phyloP scores from a whole-genome alignment of 768 basidiomycete genomes.

The Clitopilus hobsonii region DNA sequence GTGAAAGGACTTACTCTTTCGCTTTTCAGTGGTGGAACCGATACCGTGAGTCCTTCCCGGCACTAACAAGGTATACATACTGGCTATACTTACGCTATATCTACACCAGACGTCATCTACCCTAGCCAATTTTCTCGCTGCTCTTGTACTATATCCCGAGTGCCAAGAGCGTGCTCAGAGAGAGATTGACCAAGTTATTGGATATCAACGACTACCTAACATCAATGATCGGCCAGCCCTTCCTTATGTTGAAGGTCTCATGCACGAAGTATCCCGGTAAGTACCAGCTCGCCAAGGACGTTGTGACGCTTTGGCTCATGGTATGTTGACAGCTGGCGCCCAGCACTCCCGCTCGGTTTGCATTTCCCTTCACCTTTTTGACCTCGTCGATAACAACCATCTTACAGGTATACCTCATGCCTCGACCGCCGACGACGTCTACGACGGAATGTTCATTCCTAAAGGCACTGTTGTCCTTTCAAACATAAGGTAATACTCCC shows the following conservation, averaged over 20 bases:
- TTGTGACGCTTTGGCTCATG: not conserved
- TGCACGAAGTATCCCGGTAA: slow-evolving; percentile 24
- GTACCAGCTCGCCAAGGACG: slow-evolving; percentile 9
- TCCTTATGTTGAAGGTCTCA: slow-evolving; percentile 26
- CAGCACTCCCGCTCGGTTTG: not conserved
- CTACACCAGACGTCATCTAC: slow-evolving; percentile 22
- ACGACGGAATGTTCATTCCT: slow-evolving; percentile 34
- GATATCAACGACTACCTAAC: slow-evolving; percentile 25
- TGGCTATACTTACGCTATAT: too few relatives aligned
- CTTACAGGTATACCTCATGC: slow-evolving; percentile 22
- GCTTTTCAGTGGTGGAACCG: slow-evolving; percentile 25
- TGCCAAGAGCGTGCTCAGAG: slow-evolving; percentile 25
- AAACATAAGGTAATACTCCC: slow-evolving; percentile 28
- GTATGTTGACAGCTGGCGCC: not conserved
- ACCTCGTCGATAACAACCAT: not conserved
- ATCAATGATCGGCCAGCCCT: slow-evolving; percentile 20
- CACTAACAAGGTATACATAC: not conserved
- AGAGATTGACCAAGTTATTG: slow-evolving; percentile 28
- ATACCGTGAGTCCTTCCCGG: slow-evolving; percentile 24
- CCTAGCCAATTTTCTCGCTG: slow-evolving; percentile 28
- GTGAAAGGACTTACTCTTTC: slow-evolving; percentile 15
- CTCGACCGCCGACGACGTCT: slow-evolving; percentile 30
- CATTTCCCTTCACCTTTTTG: slow-evolving; percentile 10
- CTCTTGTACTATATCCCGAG: slow-evolving; percentile 30
- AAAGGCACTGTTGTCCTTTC: slow-evolving; percentile 34